A percentile compares a stretch with the other conserved stretches of the same genome.
Conservation (phyloP, 768 basidiomycete species). For the Tulasnella sp. region DNA sequence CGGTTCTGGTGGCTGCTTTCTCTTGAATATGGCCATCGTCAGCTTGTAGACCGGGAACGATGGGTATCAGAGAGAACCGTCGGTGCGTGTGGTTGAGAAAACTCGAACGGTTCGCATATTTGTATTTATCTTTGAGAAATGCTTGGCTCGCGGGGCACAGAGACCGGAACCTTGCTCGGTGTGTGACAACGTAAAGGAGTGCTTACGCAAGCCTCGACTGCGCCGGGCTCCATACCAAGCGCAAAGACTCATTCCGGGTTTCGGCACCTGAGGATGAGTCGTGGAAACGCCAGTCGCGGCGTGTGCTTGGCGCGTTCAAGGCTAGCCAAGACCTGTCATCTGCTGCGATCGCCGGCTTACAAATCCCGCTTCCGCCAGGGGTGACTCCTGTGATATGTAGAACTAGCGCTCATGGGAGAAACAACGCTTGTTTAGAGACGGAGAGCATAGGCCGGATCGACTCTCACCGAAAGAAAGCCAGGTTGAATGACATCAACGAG, state of each 20-base stretch:
- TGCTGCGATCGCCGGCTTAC: slow-evolving; percentile 7
- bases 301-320: not conserved
- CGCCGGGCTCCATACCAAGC: not conserved
- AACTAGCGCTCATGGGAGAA: too few species aligned
- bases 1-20: not conserved
- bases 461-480: too few species aligned
- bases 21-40: not conserved
- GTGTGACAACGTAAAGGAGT: not conserved
- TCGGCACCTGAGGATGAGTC: not conserved
- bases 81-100: not conserved
- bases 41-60: not conserved
- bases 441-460: too few species aligned
- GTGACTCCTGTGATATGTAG: too few species aligned
- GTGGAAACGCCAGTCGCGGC: not conserved
- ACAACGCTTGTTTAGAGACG: too few species aligned
- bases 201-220: slow-evolving; percentile 7
- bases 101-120: not conserved
- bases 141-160: not conserved
- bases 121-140: not conserved
- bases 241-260: not conserved
- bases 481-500: too few species aligned
- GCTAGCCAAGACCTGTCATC: not conserved
- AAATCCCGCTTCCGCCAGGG: not conserved
- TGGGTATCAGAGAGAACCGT: not conserved
- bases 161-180: not conserved